Conservation (phyloP, 352 stramenopile species). For the Globisporangium cylindrosporum region DNA sequence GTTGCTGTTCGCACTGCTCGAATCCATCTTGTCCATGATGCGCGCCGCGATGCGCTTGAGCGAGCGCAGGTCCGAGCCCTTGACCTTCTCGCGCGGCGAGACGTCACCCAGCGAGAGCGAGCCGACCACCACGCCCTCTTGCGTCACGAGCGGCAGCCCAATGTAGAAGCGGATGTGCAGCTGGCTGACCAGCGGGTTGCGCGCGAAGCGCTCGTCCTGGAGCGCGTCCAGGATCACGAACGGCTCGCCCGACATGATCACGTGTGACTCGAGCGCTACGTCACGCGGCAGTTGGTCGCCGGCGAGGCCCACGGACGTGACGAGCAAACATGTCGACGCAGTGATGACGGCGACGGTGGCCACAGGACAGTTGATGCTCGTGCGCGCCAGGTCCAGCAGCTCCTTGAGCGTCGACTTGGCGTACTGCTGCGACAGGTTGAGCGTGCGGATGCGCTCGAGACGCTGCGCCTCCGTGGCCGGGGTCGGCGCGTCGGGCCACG, state of each 20-base stretch:
- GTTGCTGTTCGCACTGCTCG: slow-evolving; percentile 22
- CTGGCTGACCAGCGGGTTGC: slow-evolving; percentile 70
- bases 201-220: slow-evolving; percentile 72
- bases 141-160: slow-evolving; percentile 62
- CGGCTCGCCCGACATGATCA: slow-evolving; percentile 71
- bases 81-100: slow-evolving; percentile 57
- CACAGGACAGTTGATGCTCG: slow-evolving; percentile 67
- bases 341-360: slow-evolving; percentile 70
- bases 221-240: slow-evolving; percentile 73
- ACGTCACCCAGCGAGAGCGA: slow-evolving; percentile 71
- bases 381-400: slow-evolving; percentile 67
- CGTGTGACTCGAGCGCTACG: slow-evolving; percentile 68
- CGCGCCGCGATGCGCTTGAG: slow-evolving; percentile 63
- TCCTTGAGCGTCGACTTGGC: slow-evolving; percentile 71
- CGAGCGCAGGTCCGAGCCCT: slow-evolving; percentile 60
- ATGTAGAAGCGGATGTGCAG: slow-evolving; percentile 82
- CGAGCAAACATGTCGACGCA: slow-evolving; percentile 67
- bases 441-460: slow-evolving; percentile 49
- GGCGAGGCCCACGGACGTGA: slow-evolving; percentile 69
- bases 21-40: slow-evolving; percentile 75
- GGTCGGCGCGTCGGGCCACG: slow-evolving; percentile 72
- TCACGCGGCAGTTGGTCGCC: slow-evolving; percentile 79
- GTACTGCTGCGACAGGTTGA: slow-evolving; percentile 80
- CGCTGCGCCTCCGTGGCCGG: slow-evolving; percentile 52
- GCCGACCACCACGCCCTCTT: slow-evolving; percentile 69